Evolutionary conservation across 306 rosid species (phyloP), one percentile per base, ranked within the genome.

Genomic region (Pyrus communis): DNA sequence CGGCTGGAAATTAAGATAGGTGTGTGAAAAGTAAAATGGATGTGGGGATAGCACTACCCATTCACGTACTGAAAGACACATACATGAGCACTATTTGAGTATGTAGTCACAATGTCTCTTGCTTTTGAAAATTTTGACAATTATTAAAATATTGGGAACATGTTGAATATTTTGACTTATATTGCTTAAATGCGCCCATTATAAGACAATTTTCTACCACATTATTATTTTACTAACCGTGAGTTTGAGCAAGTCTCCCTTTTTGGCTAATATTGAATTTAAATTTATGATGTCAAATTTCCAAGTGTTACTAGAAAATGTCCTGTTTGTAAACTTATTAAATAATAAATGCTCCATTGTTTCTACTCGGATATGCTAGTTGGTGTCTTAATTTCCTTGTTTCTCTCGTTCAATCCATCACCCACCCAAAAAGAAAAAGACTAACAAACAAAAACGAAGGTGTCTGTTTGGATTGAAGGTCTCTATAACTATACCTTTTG

Each of bases 401-500:
- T 11, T 11, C 64, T 5, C 30, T 59, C 14, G 5, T 59, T 22
- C 13, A 38, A 38, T 38, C 9, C 42, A 38, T 38, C 0, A 38
- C 42, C 10, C 42, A 38, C 42, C 42, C 42, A 38, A 38, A 38
- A 38, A 38, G 42, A 38, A 38, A 38, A 38, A 38, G 9, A 38
- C 42, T 7, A 38, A 35, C 40, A 23, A 9, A 55, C 18, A 3
- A 55, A 55, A 15, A 7, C 7, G 9, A 55, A 55, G 61, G 61
- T 65, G 11, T 25, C 71, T 69, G 10, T 71, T 9, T 71, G n/a
- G 54, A 66, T 15, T 71, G 30, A 49, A 65, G 61, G 49, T 74
- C 57, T 13, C 57, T 46, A 73, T 35, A 70, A 52, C 25, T 69
- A 2, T n/a, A 4, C 17, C 51, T 73, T 71, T 85, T 75, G 61